A percentile compares a stretch with the other conserved stretches of the same genome.
phyloP scores from a whole-genome alignment of 2,329 filamentous ascomycete genomes.

The Fusarium haematococcum region DNA sequence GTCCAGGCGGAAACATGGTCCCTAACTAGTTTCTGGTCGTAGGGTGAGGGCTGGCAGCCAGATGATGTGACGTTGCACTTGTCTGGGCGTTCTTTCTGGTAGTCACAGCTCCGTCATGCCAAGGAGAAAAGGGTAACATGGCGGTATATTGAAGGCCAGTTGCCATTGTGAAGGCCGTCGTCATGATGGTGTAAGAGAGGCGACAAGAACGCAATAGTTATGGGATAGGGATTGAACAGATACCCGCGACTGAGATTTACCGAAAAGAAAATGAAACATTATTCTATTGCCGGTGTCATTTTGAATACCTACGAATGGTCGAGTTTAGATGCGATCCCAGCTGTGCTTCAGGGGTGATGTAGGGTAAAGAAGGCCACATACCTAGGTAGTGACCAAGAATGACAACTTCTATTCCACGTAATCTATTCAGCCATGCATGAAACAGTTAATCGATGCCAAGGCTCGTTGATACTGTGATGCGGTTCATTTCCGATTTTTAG shows the following conservation, averaged over 20 bases:
- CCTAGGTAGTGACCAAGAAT: background rate
- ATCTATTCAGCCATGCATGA: background rate
- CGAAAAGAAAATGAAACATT: background rate
- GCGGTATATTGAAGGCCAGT: background rate
- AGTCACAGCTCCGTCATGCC: background rate
- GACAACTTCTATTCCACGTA: background rate
- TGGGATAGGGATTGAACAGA: background rate
- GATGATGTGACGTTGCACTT: background rate
- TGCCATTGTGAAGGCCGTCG: background rate
- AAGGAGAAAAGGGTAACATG: background rate
- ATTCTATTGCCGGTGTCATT: background rate
- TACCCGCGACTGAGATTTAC: background rate
- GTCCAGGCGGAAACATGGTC: background rate
- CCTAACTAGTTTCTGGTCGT: background rate
- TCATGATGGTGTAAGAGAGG: background rate
- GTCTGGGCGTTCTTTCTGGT: background rate
- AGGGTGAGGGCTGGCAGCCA: background rate
- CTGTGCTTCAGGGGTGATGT: background rate
- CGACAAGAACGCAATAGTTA: background rate
- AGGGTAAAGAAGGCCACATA: background rate
- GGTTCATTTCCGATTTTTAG: background rate
- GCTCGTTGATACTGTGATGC: background rate
- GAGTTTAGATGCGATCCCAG: background rate
- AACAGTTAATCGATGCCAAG: background rate
- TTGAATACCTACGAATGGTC: background rate